Evolutionary conservation across 73 alveolate genomes (phyloP).

Genomic region (Effrenium voratum): DNA sequence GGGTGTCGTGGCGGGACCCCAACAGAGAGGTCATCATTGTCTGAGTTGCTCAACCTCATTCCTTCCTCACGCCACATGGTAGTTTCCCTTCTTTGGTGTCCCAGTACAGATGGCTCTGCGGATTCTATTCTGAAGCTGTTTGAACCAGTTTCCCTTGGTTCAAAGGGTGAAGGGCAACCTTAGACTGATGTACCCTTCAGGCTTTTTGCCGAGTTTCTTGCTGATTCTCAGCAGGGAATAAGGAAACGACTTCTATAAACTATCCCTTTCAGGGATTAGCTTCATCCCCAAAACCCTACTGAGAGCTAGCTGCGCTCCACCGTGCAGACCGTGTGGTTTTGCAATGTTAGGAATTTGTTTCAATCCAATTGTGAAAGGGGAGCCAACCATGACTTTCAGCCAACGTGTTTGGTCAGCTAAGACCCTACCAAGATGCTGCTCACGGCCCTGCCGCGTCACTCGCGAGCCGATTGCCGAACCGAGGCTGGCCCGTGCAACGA

Average conservation of each 20-base stretch:
- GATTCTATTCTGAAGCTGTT: too few species aligned
- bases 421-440: too few species aligned
- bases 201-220: too few species aligned
- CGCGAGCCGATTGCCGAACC: background rate
- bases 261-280: too few species aligned
- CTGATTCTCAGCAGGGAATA: too few species aligned
- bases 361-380: background rate
- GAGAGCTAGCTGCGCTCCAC: background rate
- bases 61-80: background rate
- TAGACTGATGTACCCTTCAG: too few species aligned
- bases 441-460: background rate
- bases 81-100: background rate
- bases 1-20: background rate
- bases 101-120: too few species aligned
- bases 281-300: background rate
- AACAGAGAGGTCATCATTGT: background rate
- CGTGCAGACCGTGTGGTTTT: background rate
- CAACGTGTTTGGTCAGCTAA: background rate
- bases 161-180: too few species aligned
- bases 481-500: slow-evolving; percentile 64
- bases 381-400: background rate
- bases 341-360: background rate
- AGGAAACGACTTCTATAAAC: too few species aligned
- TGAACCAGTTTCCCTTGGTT: too few species aligned
- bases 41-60: background rate